These are phyloP conservation scores for Dactylellina sp. DNA, from an alignment of 2,329 filamentous ascomycete species.

Conservation along the genomic window DNA sequence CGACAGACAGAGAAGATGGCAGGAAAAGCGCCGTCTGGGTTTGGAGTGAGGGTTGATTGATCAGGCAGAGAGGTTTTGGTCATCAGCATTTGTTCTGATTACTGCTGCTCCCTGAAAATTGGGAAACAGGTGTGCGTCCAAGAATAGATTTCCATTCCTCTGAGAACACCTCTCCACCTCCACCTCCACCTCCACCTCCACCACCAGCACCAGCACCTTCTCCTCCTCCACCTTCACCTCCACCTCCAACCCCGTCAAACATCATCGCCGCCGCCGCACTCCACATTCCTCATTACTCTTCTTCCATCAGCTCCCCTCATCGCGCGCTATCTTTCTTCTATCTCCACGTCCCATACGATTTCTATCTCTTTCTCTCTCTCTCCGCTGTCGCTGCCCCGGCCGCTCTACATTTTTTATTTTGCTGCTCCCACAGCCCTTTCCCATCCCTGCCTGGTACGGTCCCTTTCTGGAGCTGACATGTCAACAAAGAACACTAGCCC, in stretches of 20 bases:
- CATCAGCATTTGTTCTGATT: too few species aligned
- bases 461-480: constrained; percentile 58
- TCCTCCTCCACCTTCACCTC: too few species aligned
- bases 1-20: too few species aligned
- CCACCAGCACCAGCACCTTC: too few species aligned
- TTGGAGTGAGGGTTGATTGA: too few species aligned
- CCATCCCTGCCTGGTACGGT: background rate
- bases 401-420: too few species aligned
- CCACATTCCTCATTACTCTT: constrained; percentile 27
- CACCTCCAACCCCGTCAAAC: constrained; percentile 14
- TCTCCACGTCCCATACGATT: background rate
- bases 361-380: background rate
- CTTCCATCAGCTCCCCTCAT: constrained; percentile 22
- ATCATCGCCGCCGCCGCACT: constrained; percentile 26
- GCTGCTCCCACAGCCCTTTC: background rate
- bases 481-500: constrained; percentile 61
- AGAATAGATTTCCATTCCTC: too few species aligned
- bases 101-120: too few species aligned
- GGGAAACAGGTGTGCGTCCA: constrained; percentile 1
- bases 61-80: too few species aligned
- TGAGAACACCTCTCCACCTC: too few species aligned
- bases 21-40: too few species aligned
- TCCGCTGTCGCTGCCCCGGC: background rate
- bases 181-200: too few species aligned
- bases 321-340: constrained; percentile 17